Base-by-base conservation (phyloP, 306 rosid species). In the Gillenia trifoliata region DNA sequence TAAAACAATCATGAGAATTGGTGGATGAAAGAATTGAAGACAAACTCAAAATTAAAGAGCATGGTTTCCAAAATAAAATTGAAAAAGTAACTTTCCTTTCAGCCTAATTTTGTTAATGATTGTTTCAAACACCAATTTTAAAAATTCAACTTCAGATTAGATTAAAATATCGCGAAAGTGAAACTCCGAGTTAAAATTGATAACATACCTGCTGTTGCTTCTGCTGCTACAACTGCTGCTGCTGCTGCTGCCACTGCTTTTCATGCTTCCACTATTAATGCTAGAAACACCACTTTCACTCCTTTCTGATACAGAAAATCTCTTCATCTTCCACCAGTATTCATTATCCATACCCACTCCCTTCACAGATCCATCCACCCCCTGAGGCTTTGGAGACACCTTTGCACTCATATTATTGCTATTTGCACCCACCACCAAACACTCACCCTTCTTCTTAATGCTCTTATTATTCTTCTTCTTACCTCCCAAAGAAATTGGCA, bases 261-360 rank as follows among this genome's bases (percentile, higher is more conserved):
- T 85, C 45, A 25, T 25, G 76, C 97, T 91, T 28, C 83, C 91
- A 50, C 90, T 88, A 26, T 80, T 80, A 22, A 82, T 36, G 68
- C 91, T 89, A 1, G 90, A 88, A 57, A 16, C 87, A 22, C 87
- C 84, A 68, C 91, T 85, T 11, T 87, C 92, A 45, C 85, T 83
- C 69, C 82, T 83, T 41, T 68, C 82, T 9, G 70, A 64, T 0
- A 20, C 86, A 1, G 84, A 76, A 78, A 61, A 64, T 22, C 81
- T 80, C 87, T 88, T 91, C 66, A 17, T 62, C 94, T 86, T 87
- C 91, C 91, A 91, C 98, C 96, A n/a, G n/a, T n/a, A 90, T 31
- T 93, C 96, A 57, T 83, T 86, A 8, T 91, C 97, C 17, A 43
- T 77, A 23, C 72, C 75, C 4, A 16, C 52, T 45, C 50, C 69